phyloP scores from a whole-genome alignment of 2,329 filamentous ascomycete genomes.

The Periglandula ipomoeae region DNA sequence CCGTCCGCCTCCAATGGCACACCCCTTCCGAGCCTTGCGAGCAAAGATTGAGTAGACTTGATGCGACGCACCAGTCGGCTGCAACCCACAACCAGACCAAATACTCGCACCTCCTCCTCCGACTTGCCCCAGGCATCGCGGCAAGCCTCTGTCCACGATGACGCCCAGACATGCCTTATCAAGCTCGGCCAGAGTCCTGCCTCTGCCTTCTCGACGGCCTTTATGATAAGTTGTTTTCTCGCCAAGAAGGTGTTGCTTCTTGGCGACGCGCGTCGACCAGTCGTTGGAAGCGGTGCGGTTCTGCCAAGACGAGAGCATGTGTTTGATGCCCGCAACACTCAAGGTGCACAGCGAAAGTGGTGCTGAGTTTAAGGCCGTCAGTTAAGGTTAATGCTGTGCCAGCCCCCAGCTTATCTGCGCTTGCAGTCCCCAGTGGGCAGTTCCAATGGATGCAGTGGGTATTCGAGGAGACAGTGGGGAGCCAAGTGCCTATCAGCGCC shows the following conservation, averaged over 20 bases:
- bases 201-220: not conserved
- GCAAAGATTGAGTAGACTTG: no score
- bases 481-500: not conserved
- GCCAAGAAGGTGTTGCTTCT: not conserved
- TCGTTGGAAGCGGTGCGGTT: not conserved
- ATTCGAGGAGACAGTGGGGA: not conserved
- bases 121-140: no score
- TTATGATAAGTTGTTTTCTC: not conserved
- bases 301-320: not conserved
- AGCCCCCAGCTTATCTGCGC: not conserved
- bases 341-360: not conserved
- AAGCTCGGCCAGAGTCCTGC: not conserved
- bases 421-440: not conserved
- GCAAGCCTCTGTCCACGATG: no score
- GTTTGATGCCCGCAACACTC: not conserved
- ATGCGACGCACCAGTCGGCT: no score
- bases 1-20: no score
- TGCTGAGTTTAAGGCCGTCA: no score
- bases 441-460: not conserved
- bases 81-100: no score
- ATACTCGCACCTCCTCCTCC: no score
- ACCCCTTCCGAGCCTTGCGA: no score
- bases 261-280: conserved; percentile 5
- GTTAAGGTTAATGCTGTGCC: not conserved
- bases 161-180: not conserved